Evolutionary conservation across 805 yeast genomes (phyloP), one percentile per base, ranked within the genome.

Genomic region (Candida namnaoensis): DNA sequence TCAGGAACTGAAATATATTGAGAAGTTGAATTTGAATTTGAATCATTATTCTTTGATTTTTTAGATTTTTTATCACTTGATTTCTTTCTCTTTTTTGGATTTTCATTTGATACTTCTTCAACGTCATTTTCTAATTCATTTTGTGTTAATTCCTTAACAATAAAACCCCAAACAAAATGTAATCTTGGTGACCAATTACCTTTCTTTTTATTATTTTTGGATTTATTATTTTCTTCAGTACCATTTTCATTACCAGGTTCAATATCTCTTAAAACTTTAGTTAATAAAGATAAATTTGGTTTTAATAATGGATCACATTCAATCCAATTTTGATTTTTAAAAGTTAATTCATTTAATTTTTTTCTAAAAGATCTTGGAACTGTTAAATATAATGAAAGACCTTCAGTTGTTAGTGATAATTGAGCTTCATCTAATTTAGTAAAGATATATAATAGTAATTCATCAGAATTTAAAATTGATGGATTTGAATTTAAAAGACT

Each of bases 151-250:
- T 76, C 73, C 7, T 61, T 58, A 7, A 83, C 52, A 2, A 88
- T 52, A 11, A 76, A 63, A 19, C 65, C 71, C 95, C 95, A 88
- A 2, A 82, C 88, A 57, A 77, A 81, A 48, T 84, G 95, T 34
- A 86, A 58, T 43, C 80, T 69, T 25, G 95, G 84, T 23, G 74
- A 69, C 95, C 95, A 87, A 36, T 70, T 68, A 8, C 86, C 78
- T 44, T 79, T 75, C 52, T 78, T 81, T 40, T 72, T 72, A 15
- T 65, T 59, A 32, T 60, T 56, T 13, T 44, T 40, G 8, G 48
- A 34, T 24, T 48, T 51, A 12, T 51, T 49, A 5, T n/a, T n/a
- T n/a, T n/a, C n/a, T n/a, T n/a, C n/a, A n/a, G n/a, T n/a, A n/a
- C n/a, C n/a, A n/a, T n/a, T n/a, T n/a, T 57, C 58, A 4, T 55